phyloP scores from a whole-genome alignment of 2,329 filamentous ascomycete genomes.

The Xylaria arbuscula region DNA sequence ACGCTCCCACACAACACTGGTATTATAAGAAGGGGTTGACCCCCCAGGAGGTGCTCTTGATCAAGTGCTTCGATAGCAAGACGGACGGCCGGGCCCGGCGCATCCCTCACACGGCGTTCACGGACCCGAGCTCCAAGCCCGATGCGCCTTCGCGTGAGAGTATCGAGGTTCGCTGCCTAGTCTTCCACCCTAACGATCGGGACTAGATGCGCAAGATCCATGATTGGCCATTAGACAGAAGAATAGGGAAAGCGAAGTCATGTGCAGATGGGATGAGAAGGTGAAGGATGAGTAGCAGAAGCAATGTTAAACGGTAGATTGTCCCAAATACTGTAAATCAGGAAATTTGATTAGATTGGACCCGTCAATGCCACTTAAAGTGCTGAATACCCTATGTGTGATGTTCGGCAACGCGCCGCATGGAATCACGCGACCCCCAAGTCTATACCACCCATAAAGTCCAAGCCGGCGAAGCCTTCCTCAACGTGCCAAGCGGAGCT shows the following conservation, averaged over 20 bases:
- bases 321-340: conserved; percentile 28
- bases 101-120: conserved; percentile 68
- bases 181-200: conserved; percentile 60
- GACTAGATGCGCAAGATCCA: conserved; percentile 40
- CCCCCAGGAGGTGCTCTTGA: conserved; percentile 65
- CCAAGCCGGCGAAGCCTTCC: conserved; percentile 83
- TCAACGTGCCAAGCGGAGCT: conserved; percentile 83
- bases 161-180: conserved; percentile 66
- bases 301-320: conserved; percentile 32
- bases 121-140: conserved; percentile 55
- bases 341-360: conserved; percentile 16
- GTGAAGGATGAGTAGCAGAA: neutral
- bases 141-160: conserved; percentile 65
- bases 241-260: neutral
- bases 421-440: conserved; percentile 28
- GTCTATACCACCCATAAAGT: conserved; percentile 53
- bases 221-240: neutral
- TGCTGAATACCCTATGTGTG: conserved; percentile 2
- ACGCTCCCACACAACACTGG: conserved; percentile 60
- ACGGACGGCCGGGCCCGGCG: conserved; percentile 63
- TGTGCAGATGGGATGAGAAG: neutral
- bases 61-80: conserved; percentile 72
- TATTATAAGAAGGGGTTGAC: conserved; percentile 63
- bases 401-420: neutral
- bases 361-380: neutral